phyloP scores from a whole-genome alignment of 1,284 basidiomycete species.

The Naganishia cerealis region DNA sequence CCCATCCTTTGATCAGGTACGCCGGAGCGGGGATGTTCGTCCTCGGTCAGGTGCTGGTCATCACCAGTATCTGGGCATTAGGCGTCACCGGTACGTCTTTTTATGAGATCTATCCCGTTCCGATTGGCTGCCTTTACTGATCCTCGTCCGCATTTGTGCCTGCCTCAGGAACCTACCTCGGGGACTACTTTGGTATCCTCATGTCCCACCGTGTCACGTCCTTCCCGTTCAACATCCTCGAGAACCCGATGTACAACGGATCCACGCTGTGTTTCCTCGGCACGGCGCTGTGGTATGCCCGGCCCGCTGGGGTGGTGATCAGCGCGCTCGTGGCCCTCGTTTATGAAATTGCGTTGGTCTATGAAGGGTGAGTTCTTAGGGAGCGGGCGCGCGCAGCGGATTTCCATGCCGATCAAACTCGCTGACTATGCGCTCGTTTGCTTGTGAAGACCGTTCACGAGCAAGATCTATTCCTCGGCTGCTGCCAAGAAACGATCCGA shows the following conservation, averaged over 20 bases:
- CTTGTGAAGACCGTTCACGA: slow-evolving; percentile 52
- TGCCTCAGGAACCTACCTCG: slow-evolving; percentile 69
- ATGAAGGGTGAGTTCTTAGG: slow-evolving; percentile 78
- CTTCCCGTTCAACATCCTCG: slow-evolving; percentile 92
- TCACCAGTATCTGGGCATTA: slow-evolving; percentile 85
- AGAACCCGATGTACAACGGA: slow-evolving; percentile 94
- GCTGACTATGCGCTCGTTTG: slow-evolving; percentile 4
- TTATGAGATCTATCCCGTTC: slow-evolving; percentile 41
- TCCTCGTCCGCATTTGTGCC: neutral
- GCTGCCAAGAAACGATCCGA: slow-evolving; percentile 37
- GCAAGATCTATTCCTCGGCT: slow-evolving; percentile 50
- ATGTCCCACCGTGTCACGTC: slow-evolving; percentile 76
- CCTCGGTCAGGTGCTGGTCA: slow-evolving; percentile 74
- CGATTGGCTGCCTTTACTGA: neutral
- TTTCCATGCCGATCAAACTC: neutral
- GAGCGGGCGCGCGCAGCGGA: neutral
- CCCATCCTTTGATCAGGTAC: slow-evolving; percentile 62
- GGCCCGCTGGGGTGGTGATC: slow-evolving; percentile 74
- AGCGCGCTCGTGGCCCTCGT: slow-evolving; percentile 75
- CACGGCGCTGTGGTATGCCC: slow-evolving; percentile 80
- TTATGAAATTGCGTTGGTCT: slow-evolving; percentile 77
- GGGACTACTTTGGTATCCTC: slow-evolving; percentile 98
- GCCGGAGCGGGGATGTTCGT: slow-evolving; percentile 68
- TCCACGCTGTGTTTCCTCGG: slow-evolving; percentile 83
- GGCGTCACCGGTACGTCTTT: slow-evolving; percentile 82